Evolutionary conservation across 495 filamentous ascomycete genomes (phyloP).

Genomic region (Penicillium diatomitis): DNA sequence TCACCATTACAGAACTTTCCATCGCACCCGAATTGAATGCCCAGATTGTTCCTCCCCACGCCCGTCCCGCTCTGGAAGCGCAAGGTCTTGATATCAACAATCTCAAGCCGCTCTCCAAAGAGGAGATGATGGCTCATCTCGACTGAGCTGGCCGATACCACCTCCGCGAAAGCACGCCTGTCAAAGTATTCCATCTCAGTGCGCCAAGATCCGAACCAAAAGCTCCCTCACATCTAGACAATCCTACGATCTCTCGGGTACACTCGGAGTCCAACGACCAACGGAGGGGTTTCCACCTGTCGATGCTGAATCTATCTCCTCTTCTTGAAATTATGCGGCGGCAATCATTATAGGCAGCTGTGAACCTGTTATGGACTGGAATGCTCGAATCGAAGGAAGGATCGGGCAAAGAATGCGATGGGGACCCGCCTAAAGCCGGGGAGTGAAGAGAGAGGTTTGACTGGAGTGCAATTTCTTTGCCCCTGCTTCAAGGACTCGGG

Average conservation of each 20-base stretch:
- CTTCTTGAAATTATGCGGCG: constrained; percentile 5
- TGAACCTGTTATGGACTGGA: constrained; percentile 10
- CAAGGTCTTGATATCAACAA: constrained; percentile 89
- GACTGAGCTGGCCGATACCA: constrained; percentile 55
- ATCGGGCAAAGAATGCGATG: no score
- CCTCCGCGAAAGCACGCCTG: constrained; percentile 35
- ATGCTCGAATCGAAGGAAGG: no score
- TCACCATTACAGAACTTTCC: constrained; percentile 66
- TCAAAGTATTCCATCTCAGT: constrained; percentile 21
- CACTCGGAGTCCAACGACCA: constrained; percentile 19
- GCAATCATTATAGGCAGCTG: constrained; percentile 4
- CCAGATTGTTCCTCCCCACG: constrained; percentile 76
- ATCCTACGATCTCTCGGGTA: constrained; percentile 25
- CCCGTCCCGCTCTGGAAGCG: constrained; percentile 59
- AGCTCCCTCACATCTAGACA: constrained; percentile 12
- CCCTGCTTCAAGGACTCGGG: no score
- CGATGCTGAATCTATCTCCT: constrained; percentile 7
- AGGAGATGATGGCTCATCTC: constrained; percentile 95
- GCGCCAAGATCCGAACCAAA: constrained; percentile 24
- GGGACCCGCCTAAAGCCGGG: no score
- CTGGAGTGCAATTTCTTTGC: no score
- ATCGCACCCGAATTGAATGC: constrained; percentile 82
- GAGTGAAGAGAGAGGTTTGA: no score
- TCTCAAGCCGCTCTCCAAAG: constrained; percentile 79
- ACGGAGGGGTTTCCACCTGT: constrained; percentile 1